Conservation (phyloP, 179 eudicot species). For the Dionaea muscipula region DNA sequence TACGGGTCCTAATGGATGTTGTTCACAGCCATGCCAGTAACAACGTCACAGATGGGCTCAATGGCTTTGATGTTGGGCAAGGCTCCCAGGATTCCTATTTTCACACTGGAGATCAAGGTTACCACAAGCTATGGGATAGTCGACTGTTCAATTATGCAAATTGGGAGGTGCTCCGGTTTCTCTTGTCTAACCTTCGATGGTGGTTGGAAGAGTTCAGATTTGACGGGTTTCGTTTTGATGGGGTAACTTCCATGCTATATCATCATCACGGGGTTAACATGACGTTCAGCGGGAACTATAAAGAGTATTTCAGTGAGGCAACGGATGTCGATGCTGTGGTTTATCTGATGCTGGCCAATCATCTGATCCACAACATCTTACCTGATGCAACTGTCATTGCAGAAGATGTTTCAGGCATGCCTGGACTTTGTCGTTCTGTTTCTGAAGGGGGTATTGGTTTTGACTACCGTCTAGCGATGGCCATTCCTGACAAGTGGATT, state of each 20-base stretch:
- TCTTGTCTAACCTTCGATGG: conserved; percentile 87
- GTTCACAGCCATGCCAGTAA: conserved; percentile 96
- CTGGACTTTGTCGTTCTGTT: conserved; percentile 77
- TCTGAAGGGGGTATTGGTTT: conserved; percentile 87
- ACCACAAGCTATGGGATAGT: conserved; percentile 90
- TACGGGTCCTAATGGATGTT: conserved; percentile 84
- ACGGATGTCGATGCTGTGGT: conserved; percentile 95
- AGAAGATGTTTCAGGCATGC: conserved; percentile 99
- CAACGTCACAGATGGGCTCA: conserved; percentile 81
- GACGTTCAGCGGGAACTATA: conserved; percentile 63
- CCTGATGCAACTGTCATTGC: conserved; percentile 84
- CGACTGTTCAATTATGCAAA: conserved; percentile 80
- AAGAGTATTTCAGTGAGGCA: conserved; percentile 78
- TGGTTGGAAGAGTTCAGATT: conserved; percentile 87
- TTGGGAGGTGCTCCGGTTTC: conserved; percentile 98
- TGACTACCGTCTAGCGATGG: conserved; percentile 96
- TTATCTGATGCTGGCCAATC: conserved; percentile 81
- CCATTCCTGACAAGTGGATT: conserved; percentile 95
- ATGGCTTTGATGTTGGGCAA: conserved; percentile 96
- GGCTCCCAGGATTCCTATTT: conserved; percentile 83
- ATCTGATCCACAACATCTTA: conserved; percentile 43
- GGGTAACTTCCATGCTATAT: conserved; percentile 92
- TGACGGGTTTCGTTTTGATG: conserved; percentile 99
- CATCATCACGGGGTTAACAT: conserved; percentile 87
- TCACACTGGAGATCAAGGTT: conserved; percentile 78